A percentile compares a stretch with the other conserved stretches of the same genome.
Evolutionary conservation across 176 grass and related monocot species (phyloP).

Genomic region (Oryza brachyantha): DNA sequence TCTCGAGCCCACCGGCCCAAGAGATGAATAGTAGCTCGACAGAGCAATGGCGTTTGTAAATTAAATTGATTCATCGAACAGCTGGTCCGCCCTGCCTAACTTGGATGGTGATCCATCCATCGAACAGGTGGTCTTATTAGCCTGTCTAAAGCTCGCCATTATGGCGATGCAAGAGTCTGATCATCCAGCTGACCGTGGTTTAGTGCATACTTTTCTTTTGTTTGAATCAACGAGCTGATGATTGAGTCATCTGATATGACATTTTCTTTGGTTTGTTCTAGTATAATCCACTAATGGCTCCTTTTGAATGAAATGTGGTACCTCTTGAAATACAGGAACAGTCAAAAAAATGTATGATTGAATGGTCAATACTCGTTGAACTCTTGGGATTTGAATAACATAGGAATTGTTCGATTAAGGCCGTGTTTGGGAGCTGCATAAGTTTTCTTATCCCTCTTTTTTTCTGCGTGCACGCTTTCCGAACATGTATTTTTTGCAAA

Average conservation of each 20-base stretch:
- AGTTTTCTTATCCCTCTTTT: too few species aligned
- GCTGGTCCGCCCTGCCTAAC: background rate
- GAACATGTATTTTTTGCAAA: too few species aligned
- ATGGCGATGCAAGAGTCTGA: background rate
- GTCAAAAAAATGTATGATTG: too few species aligned
- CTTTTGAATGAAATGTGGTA: too few species aligned
- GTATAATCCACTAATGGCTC: too few species aligned
- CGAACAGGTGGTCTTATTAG: too few species aligned
- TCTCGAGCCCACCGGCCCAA: background rate
- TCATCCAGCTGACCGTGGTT: background rate
- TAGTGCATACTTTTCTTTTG: background rate
- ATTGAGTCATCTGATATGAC: background rate
- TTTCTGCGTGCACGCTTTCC: too few species aligned
- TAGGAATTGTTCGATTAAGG: too few species aligned
- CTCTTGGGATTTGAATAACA: too few species aligned
- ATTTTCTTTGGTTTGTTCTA: background rate
- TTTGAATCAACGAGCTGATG: background rate
- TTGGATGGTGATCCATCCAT: background rate
- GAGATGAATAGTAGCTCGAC: background rate
- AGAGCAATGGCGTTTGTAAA: background rate
- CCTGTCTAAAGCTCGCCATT: slow-evolving; percentile 9
- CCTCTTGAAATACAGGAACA: too few species aligned
- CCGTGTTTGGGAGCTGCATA: too few species aligned
- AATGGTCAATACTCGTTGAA: too few species aligned
- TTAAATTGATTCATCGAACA: background rate